Base-by-base conservation (phyloP, 2,329 filamentous ascomycete species). In the Zasmidium citrigriseum region DNA sequence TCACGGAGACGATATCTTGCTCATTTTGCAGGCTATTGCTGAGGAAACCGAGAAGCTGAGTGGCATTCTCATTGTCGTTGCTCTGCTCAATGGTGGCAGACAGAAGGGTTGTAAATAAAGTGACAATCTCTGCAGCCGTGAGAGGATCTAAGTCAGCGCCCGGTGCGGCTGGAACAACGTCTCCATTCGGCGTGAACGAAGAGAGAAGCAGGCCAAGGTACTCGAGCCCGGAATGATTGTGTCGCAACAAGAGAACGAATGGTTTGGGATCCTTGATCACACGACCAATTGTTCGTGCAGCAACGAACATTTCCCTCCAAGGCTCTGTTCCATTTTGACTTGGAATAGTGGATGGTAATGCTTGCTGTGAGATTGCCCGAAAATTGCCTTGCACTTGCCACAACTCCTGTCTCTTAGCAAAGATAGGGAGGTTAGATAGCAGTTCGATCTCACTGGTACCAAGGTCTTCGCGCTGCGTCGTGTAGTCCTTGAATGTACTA, bases 381-480 rank as follows among this genome's bases (percentile, higher is more conserved):
- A 23, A 24, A 21, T 23, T 29, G 52, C 61, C 52, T 22, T 38
- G 52, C 23, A 60, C 54, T 50, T n/a, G 58, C 45, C 45, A 50
- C 12, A 29, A n/a, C 3, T 57, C 54, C 50, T 58, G 58, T 18
- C 48, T 55, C 10, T 59, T 50, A 16, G 61, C 80, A 70, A 93
- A 89, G 2, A 93, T 80, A 1, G 86, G 80, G 7, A 93, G 76
- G 52, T 87, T 82, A 46, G 82, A 79, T 1, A 82, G 78, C 3
- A 97, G 82, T 60, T 84, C 82, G 60, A 97, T 89, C 18, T 85
- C 86, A 67, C 96, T 95, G 23, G 85, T 86, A 64, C 95, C 93
- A 59, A 95, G 90, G 63, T 96, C 91, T 74, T 97, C 93, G 54
- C 89, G 86, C 41, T 89, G 86, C 12, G 93, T 85, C 60, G 88